Base-by-base conservation (phyloP, 192 early-diverging fungal genomes). In the Coemansia sp. region DNA sequence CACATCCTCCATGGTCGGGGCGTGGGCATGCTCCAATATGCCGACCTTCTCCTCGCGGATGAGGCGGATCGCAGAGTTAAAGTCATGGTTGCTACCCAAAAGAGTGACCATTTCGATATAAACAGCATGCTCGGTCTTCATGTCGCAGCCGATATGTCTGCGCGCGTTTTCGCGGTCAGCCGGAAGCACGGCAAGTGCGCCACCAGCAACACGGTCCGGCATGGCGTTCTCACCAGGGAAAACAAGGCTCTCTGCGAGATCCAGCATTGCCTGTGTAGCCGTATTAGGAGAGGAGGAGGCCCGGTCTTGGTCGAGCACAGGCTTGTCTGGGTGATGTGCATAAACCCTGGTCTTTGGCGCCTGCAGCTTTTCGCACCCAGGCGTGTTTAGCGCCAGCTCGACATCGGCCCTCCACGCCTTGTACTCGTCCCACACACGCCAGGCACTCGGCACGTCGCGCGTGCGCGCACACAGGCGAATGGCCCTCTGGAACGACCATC, bases 401-500 rank as follows among this genome's bases (percentile, higher is more conserved):
- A 81, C 78, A 0, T 72, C 71, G 12, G 41, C 61, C 4, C 78
- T 77, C 88, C 90, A 92, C 6, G 77, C 68, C 58, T 89, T 78
- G 77, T 85, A 89, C 56, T 91, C 87, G 55, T 85, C 71, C 87
- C 91, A 93, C 12, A 91, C 83, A 12, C 84, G 85, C 73, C 87
- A 88, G 12, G 88, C 87, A n/a, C 86, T 78, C 14, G 87, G 79
- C 11, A 85, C 69, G 60, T 87, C 73, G 56, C 88, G 87, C 23
- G 84, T 86, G n/a, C 85, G 65, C 56, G 87, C 88, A 49, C 90
- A 92, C 6, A 80, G 73, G 15, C 79, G 72, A 15, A 93, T 80
- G 62, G 87, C 76, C 21, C 72, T 75, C 33, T 84, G 62, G 70
- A 84, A 91, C 9, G 88, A 89, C 83, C 85, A 89, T 24, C 88